Evolutionary conservation across 2,329 filamentous ascomycete species (phyloP).

Genomic region (Davidsoniella neocaledoniae): DNA sequence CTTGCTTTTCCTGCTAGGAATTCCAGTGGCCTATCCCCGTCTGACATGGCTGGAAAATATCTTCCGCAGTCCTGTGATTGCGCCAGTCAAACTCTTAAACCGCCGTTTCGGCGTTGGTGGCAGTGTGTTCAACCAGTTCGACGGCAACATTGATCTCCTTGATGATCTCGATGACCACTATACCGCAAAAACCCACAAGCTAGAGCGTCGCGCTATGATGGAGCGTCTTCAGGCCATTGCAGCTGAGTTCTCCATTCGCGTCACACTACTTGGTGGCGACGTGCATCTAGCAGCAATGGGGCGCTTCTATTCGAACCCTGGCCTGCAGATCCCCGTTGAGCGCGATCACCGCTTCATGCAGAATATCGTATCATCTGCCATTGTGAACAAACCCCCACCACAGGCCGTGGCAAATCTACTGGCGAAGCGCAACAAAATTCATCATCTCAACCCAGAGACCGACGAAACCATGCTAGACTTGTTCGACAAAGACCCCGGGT

Average conservation of each 20-base stretch:
- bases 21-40: constrained; percentile 77
- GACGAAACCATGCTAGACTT: constrained; percentile 90
- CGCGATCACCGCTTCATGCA: constrained; percentile 87
- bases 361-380: constrained; percentile 85
- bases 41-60: constrained; percentile 96
- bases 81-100: constrained; percentile 76
- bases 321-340: constrained; percentile 57
- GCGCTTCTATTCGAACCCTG: constrained; percentile 85
- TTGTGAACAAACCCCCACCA: constrained; percentile 87
- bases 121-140: constrained; percentile 81
- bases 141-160: constrained; percentile 80
- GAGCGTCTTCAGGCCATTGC: constrained; percentile 70
- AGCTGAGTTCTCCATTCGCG: constrained; percentile 69
- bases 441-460: constrained; percentile 53
- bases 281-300: constrained; percentile 86
- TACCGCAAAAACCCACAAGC: constrained; percentile 80
- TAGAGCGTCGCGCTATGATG: constrained; percentile 64
- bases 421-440: constrained; percentile 73
- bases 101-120: constrained; percentile 76
- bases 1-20: constrained; percentile 70
- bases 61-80: constrained; percentile 69
- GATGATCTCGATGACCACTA: constrained; percentile 95
- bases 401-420: constrained; percentile 78
- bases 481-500: constrained; percentile 78
- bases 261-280: constrained; percentile 87